phyloP scores from a whole-genome alignment of 2,329 filamentous ascomycete genomes.

The Colletotrichum godetiae region DNA sequence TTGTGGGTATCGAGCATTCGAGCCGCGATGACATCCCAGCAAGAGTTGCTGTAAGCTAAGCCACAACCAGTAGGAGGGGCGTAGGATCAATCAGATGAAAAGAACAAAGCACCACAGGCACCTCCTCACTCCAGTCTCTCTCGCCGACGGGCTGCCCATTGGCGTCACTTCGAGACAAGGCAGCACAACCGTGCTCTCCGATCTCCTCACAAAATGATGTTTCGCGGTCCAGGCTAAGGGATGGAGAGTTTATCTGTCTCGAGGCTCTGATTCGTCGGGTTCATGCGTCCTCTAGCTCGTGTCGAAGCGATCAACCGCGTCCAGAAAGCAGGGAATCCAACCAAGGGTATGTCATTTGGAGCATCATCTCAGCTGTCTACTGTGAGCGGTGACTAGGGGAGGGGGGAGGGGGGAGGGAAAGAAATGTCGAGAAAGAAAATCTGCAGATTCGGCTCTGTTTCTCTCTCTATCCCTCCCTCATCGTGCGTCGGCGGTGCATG shows the following conservation, averaged over 20 bases:
- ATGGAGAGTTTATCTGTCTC: background rate
- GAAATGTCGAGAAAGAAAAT: background rate
- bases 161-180: constrained; percentile 13
- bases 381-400: background rate
- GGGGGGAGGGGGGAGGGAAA: background rate
- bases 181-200: background rate
- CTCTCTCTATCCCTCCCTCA: background rate
- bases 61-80: constrained; percentile 10
- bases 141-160: background rate
- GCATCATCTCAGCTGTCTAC: background rate
- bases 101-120: background rate
- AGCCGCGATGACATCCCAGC: constrained; percentile 4
- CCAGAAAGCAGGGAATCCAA: background rate
- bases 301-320: background rate
- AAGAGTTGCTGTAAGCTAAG: background rate
- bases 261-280: background rate
- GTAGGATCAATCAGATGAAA: background rate
- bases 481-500: constrained; percentile 14
- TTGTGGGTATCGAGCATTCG: constrained; percentile 4
- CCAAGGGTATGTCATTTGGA: constrained; percentile 8
- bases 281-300: background rate
- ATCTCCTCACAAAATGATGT: background rate
- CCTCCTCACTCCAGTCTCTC: background rate
- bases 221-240: background rate
- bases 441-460: background rate